These are phyloP conservation scores for Ogataea ganodermae DNA, from an alignment of 805 yeast genomes.

Conservation along the genomic window DNA sequence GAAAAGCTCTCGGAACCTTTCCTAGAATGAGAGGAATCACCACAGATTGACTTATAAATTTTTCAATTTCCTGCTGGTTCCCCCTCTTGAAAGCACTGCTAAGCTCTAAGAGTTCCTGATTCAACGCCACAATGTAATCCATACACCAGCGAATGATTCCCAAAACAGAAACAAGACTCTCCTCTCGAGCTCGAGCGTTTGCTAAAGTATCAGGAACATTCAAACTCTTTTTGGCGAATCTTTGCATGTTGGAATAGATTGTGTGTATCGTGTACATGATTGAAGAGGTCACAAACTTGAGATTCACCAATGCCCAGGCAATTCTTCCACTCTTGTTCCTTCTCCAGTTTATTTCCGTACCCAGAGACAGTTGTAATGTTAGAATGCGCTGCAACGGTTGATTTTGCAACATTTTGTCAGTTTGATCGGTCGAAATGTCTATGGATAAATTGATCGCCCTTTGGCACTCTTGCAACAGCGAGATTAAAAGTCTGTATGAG, in stretches of 20 bases:
- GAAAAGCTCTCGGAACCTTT: slow-evolving; percentile 68
- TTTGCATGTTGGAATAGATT: slow-evolving; percentile 62
- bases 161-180: slow-evolving; percentile 60
- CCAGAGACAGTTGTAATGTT: slow-evolving; percentile 67
- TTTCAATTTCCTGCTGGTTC: slow-evolving; percentile 24
- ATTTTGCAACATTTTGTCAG: slow-evolving; percentile 71
- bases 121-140: slow-evolving; percentile 69
- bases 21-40: slow-evolving; percentile 62
- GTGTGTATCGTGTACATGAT: slow-evolving; percentile 62
- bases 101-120: slow-evolving; percentile 69
- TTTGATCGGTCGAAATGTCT: slow-evolving; percentile 69
- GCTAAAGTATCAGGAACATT: slow-evolving; percentile 47
- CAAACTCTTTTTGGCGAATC: slow-evolving; percentile 56
- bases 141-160: slow-evolving; percentile 87
- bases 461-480: slow-evolving; percentile 66
- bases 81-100: slow-evolving; percentile 30
- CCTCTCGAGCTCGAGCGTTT: slow-evolving; percentile 52
- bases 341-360: slow-evolving; percentile 45
- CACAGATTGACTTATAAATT: slow-evolving; percentile 34
- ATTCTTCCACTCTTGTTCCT: slow-evolving; percentile 45
- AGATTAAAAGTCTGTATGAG: slow-evolving; percentile 39
- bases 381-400: slow-evolving; percentile 77
- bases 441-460: slow-evolving; percentile 72
- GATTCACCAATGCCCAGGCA: slow-evolving; percentile 65
- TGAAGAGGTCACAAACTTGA: slow-evolving; percentile 72